A percentile compares a stretch with the other conserved stretches of the same genome.
Evolutionary conservation across 768 basidiomycete genomes (phyloP).

Genomic region (Phallus indusiatus): DNA sequence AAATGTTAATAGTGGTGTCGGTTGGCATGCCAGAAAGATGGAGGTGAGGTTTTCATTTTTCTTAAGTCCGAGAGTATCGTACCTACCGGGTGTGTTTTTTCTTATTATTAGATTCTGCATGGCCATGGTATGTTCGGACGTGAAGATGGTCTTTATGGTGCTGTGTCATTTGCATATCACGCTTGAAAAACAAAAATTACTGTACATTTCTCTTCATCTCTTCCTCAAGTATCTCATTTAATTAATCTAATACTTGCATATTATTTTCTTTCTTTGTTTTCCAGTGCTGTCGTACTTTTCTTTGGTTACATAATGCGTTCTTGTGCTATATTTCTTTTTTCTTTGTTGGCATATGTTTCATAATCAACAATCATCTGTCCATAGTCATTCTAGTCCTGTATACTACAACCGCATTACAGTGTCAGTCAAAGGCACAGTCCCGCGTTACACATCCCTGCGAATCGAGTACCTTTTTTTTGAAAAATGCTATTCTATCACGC

Average conservation of each 20-base stretch:
- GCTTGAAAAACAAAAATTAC: slow-evolving; percentile 43
- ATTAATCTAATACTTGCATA: neutral
- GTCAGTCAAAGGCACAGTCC: too few relatives aligned
- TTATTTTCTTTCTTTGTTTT: too few relatives aligned
- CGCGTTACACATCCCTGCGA: too few relatives aligned
- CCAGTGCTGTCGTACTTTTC: too few relatives aligned
- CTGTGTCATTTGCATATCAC: slow-evolving; percentile 90
- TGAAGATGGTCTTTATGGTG: slow-evolving; percentile 90
- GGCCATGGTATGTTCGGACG: slow-evolving; percentile 87
- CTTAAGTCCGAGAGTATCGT: neutral
- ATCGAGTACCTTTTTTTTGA: too few relatives aligned
- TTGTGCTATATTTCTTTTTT: too few relatives aligned
- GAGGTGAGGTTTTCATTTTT: slow-evolving; percentile 51
- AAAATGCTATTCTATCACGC: too few relatives aligned
- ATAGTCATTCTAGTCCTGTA: too few relatives aligned
- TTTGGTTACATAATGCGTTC: too few relatives aligned
- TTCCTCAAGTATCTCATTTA: neutral
- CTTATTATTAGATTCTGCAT: slow-evolving; percentile 52
- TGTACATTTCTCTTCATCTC: neutral
- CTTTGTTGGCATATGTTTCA: too few relatives aligned
- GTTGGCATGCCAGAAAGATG: slow-evolving; percentile 97
- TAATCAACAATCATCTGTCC: too few relatives aligned
- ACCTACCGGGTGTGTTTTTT: slow-evolving; percentile 2
- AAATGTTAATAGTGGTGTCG: slow-evolving; percentile 83
- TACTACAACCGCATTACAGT: too few relatives aligned